Base-by-base conservation (phyloP, 225 moss, liverwort and hornwort genomes). In the Lunularia cruciata region DNA sequence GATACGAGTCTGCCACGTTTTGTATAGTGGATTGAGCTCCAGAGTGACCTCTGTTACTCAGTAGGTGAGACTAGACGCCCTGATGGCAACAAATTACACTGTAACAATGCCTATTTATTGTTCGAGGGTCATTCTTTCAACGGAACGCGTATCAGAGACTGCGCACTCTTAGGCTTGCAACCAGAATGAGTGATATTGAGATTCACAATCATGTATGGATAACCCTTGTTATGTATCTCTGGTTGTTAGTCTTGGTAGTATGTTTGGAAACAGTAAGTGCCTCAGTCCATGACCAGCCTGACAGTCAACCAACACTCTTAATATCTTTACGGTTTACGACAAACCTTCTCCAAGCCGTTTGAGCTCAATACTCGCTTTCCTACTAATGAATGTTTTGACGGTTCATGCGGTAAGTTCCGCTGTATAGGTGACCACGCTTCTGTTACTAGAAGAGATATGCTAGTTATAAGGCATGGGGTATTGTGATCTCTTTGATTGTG, bases 81-180 rank as follows among this genome's bases (percentile, higher is more conserved):
- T 37, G 67, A 67, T 73, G 67, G 63, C 63, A 38, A 68, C 67
- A 77, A 47, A 33, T 33, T 72, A 27, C 61, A 57, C 42, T 42
- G 68, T 63, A 69, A 72, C 54, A 56, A 72, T 65, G 69, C 70
- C 32, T 65, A 70, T 64, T 70, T 53, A 78, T 56, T 63, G 48
- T 67, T 35, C 58, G 74, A 79, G 65, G 42, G 59, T 70, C 63
- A 55, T 38, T 68, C 52, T 54, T 64, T 73, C 26, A 51, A 45
- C 63, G 51, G 74, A 66, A 38, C 27, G 65, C 33, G 63, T 53
- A 51, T 36, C 34, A 49, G 56, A 67, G 2, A 28, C 63, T 64
- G 63, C 30, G 28, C 45, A 36, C 61, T 39, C 61, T 11, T 25
- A 45, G 27, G 42, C 9, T 34, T 39, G n/a, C 8, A 20, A 37